Conservation (phyloP, 371 early-diverging fungal species). For the Syncephalastrum contaminatum region DNA sequence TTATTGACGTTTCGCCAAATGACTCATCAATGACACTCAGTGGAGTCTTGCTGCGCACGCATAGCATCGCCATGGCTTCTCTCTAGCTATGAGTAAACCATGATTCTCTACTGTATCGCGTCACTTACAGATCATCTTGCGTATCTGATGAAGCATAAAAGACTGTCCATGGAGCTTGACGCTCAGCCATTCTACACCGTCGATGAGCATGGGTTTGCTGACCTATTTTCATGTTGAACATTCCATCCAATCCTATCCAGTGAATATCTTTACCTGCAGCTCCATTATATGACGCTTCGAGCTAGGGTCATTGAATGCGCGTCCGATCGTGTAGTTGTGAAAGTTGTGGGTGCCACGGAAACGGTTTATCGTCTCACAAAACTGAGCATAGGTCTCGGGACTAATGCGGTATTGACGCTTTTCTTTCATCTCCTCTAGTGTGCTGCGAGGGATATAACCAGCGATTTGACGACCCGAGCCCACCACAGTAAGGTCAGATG, state of each 20-base stretch:
- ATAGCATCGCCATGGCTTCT: conserved; percentile 71
- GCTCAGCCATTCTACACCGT: conserved; percentile 90
- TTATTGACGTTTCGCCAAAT: conserved; percentile 72
- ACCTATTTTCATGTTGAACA: conserved; percentile 26
- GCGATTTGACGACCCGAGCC: too few species aligned
- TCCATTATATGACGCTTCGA: conserved; percentile 80
- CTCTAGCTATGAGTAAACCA: not conserved
- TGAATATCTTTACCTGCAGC: conserved; percentile 56
- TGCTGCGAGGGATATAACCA: conserved; percentile 25
- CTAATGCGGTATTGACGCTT: conserved; percentile 65
- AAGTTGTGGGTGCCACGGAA: conserved; percentile 95
- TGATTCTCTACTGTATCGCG: not conserved
- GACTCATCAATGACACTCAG: conserved; percentile 62
- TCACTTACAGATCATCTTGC: conserved; percentile 95
- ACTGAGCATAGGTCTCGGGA: conserved; percentile 55
- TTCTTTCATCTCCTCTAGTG: conserved; percentile 53
- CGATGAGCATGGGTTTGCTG: conserved; percentile 73
- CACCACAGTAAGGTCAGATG: too few species aligned
- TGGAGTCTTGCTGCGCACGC: conserved; percentile 76
- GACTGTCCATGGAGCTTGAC: conserved; percentile 96
- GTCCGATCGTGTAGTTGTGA: conserved; percentile 95
- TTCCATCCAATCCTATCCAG: not conserved
- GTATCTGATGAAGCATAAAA: conserved; percentile 99
- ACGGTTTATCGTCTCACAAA: conserved; percentile 65
- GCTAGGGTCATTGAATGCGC: conserved; percentile 72